These are phyloP conservation scores for Neonothopanus nambi DNA, from an alignment of 1,284 basidiomycete species.

Conservation along the genomic window DNA sequence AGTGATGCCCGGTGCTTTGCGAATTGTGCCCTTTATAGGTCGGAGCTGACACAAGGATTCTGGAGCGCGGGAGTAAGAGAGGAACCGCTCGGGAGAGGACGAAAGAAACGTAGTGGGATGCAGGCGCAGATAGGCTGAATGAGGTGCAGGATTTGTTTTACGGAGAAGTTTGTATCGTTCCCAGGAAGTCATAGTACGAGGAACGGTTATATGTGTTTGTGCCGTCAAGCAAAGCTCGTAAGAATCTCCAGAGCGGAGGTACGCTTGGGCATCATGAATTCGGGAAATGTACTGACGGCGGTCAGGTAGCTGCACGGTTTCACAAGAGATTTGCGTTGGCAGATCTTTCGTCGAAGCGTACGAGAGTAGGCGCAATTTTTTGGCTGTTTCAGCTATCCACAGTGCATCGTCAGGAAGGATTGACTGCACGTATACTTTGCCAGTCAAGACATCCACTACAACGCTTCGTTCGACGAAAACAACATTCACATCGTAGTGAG, in stretches of 20 bases:
- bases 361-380: conserved; percentile 28
- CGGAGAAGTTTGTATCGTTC: conserved; percentile 74
- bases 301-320: conserved; percentile 51
- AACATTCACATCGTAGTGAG: conserved; percentile 70
- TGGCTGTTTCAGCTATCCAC: conserved; percentile 53
- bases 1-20: conserved; percentile 63
- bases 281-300: conserved; percentile 66
- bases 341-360: conserved; percentile 15
- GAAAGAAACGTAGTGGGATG: conserved; percentile 67
- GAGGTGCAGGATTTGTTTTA: conserved; percentile 85
- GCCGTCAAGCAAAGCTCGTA: conserved; percentile 96
- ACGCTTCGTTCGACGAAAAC: conserved; percentile 76
- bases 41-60: conserved; percentile 76
- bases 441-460: conserved; percentile 56
- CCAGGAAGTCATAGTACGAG: conserved; percentile 61
- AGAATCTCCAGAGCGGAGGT: conserved; percentile 86
- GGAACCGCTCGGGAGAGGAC: conserved; percentile 92
- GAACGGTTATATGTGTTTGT: conserved; percentile 55
- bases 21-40: conserved; percentile 93
- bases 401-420: conserved; percentile 53
- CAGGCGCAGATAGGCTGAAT: conserved; percentile 82
- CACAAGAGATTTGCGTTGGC: conserved; percentile 22
- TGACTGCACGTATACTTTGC: conserved; percentile 61
- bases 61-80: conserved; percentile 78
- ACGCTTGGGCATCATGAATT: conserved; percentile 75